These are phyloP conservation scores for Leucosporidium scottii DNA, from an alignment of 768 basidiomycete genomes.

Conservation along the genomic window DNA sequence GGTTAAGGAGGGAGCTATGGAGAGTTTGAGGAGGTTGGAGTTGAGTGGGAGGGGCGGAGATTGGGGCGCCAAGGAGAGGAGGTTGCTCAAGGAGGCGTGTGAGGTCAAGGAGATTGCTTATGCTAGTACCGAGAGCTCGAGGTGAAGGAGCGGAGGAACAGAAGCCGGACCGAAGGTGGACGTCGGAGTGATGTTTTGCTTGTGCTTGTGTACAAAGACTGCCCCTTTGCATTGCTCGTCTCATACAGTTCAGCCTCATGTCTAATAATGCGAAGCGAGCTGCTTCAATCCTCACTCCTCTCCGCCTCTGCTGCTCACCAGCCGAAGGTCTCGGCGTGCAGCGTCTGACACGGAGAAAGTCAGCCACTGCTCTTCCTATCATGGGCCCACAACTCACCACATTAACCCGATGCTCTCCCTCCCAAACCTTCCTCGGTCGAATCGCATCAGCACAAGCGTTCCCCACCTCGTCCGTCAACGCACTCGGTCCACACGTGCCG, in stretches of 20 bases:
- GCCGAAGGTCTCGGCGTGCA: conserved; percentile 17
- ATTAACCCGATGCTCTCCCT: conserved; percentile 18
- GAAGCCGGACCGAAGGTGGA: too few species aligned
- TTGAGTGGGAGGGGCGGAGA: conserved; percentile 11
- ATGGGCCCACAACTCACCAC: neutral
- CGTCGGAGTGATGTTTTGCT: too few species aligned
- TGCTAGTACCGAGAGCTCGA: neutral
- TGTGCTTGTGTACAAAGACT: too few species aligned
- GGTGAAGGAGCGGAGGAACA: too few species aligned
- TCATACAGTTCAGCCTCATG: too few species aligned
- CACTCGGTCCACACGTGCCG: conserved; percentile 11
- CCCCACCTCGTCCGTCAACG: conserved; percentile 7
- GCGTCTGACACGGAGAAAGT: neutral
- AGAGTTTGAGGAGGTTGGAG: conserved; percentile 4
- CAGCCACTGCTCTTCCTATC: neutral
- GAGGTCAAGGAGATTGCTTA: neutral
- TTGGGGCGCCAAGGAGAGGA: conserved; percentile 12
- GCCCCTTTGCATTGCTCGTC: too few species aligned
- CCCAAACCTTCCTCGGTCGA: neutral
- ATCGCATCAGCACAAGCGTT: conserved; percentile 7
- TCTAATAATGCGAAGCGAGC: too few species aligned
- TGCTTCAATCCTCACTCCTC: too few species aligned
- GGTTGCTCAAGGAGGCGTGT: conserved; percentile 7
- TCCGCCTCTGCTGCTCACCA: neutral
- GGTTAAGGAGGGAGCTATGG: neutral